Percentiles rank a stretch among this genome's conserved stretches.
phyloP scores from a whole-genome alignment of 495 filamentous ascomycete genomes.

The Penicillium goetzii region DNA sequence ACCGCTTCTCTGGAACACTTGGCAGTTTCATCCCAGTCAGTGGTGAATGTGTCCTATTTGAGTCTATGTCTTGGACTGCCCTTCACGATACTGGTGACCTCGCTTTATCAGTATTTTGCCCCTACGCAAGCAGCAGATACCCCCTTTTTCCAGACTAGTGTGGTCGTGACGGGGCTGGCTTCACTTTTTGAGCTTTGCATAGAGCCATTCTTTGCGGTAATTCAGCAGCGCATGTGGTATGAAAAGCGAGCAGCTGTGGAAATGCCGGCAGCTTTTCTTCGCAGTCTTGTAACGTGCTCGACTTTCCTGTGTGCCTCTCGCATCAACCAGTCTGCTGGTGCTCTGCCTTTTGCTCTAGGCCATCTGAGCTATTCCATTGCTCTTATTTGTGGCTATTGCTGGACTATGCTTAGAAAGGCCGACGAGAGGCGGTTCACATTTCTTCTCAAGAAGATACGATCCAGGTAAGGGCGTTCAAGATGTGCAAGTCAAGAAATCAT shows the following conservation, averaged over 20 bases:
- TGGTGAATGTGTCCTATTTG: constrained; percentile 87
- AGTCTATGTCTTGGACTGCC: constrained; percentile 70
- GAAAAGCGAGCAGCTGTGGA: constrained; percentile 80
- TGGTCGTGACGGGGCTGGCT: constrained; percentile 74
- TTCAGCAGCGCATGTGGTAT: constrained; percentile 79
- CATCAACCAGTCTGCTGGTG: constrained; percentile 59
- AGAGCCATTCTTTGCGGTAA: constrained; percentile 84
- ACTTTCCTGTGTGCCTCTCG: constrained; percentile 61
- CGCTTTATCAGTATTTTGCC: constrained; percentile 65
- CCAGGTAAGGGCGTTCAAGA: constrained; percentile 40
- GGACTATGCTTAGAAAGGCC: constrained; percentile 49
- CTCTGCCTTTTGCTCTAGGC: constrained; percentile 87
- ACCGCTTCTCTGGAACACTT: constrained; percentile 16
- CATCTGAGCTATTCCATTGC: constrained; percentile 75
- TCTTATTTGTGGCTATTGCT: constrained; percentile 68
- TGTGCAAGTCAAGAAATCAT: no score
- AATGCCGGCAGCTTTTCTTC: constrained; percentile 71
- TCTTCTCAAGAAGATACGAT: constrained; percentile 44
- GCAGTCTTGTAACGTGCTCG: constrained; percentile 72
- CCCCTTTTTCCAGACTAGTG: constrained; percentile 63
- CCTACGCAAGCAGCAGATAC: constrained; percentile 56
- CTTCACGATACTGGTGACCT: constrained; percentile 61
- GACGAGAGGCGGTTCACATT: constrained; percentile 61
- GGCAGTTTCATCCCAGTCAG: constrained; percentile 59
- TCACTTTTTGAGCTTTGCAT: constrained; percentile 77